Base-by-base conservation (phyloP, 495 filamentous ascomycete species). In the Amniculicola lignicola region DNA sequence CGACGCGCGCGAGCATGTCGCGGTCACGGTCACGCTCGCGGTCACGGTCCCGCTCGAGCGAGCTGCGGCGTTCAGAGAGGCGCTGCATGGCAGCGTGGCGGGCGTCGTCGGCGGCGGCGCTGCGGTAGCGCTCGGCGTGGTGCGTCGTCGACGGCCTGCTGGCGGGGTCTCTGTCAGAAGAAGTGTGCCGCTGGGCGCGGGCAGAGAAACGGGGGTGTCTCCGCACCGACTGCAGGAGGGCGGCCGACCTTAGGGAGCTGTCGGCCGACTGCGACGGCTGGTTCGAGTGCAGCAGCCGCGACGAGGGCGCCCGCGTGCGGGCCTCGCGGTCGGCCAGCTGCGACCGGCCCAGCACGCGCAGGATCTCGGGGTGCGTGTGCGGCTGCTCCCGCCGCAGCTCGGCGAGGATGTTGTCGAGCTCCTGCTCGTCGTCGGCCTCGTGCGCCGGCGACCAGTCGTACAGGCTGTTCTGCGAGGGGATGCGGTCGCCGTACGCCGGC, bases 371-470 rank as follows among this genome's bases (percentile, higher is more conserved):
- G 44, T 69, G 67, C 24, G 69, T 69, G 35, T 65, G 60, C 2
- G 71, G 63, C 35, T 71, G 71, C 35, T 69, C 63, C 31, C 59
- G 57, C n/a, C 71, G 48, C 27, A 74, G 52, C 43, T 72, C 67
- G 5, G 43, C 33, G 42, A 74, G 57, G 24, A 72, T 65, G 28
- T 54, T 49, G 23, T 72, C 63, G 11, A 70, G 60, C 56, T 73
- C 72, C 23, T 73, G 69, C 22, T 77, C 76, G 27, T 82, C 79
- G 27, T 77, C 72, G 35, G 80, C 76, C 31, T 78, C 75, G 33
- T 68, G 57, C 4, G 74, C 74, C 10, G 81, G 81, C 21, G 79
- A 77, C 82, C 82, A 83, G 53, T 81, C 82, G 64, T 82, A 81
- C 21, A 82, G 67, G 38, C 70, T 73, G 38, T 79, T 75, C 44